Conservation (phyloP, 164 flowering plant species). For the Vitis rupestris region DNA sequence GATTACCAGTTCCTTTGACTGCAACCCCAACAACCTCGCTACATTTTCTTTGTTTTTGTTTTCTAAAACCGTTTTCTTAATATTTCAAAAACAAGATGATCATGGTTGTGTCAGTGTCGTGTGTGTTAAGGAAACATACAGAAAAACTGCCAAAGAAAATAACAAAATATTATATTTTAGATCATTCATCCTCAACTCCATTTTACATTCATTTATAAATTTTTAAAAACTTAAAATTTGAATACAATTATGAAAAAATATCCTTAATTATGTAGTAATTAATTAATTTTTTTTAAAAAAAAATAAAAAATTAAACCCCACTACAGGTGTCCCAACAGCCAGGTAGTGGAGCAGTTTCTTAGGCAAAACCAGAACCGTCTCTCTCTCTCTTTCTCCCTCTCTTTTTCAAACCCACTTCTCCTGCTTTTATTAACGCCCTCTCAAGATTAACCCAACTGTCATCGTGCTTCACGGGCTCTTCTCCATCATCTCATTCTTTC, state of each 20-base stretch:
- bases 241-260: too few relatives aligned
- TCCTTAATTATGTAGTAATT: too few relatives aligned
- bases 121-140: constrained; percentile 1
- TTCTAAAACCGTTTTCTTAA: too few relatives aligned
- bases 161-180: too few relatives aligned
- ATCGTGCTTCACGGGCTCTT: constrained; percentile 6
- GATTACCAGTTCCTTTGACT: constrained; percentile 23
- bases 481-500: neutral
- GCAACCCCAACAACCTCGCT: constrained; percentile 9
- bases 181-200: too few relatives aligned
- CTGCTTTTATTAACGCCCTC: constrained; percentile 10
- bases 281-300: too few relatives aligned
- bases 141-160: too few relatives aligned
- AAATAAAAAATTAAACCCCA: too few relatives aligned
- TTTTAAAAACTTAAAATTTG: too few relatives aligned
- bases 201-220: too few relatives aligned
- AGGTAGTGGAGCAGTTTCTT: constrained; percentile 27
- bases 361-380: constrained; percentile 9
- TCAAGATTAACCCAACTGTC: constrained; percentile 8
- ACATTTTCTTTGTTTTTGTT: neutral
- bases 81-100: constrained; percentile 2
- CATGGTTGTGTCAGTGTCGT: constrained; percentile 6
- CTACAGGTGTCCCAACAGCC: constrained; percentile 11
- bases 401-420: constrained; percentile 29
- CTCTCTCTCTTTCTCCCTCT: neutral